phyloP scores from a whole-genome alignment of 306 rosid species.

The Begonia peltatifolia region DNA sequence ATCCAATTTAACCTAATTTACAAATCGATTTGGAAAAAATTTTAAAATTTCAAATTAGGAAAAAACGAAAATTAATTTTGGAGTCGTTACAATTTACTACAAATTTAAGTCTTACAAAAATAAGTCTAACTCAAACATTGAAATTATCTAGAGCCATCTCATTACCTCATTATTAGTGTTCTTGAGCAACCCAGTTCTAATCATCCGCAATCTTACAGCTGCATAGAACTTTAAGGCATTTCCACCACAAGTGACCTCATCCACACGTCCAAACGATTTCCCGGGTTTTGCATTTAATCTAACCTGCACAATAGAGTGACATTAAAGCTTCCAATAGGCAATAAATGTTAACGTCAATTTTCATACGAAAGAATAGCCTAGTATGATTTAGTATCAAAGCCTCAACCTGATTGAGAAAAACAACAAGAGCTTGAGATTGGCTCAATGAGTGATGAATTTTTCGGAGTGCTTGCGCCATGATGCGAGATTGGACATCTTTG shows the following conservation, averaged over 20 bases:
- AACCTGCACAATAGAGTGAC: constrained; percentile 21
- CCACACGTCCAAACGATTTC: constrained; percentile 25
- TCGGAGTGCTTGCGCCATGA: constrained; percentile 65
- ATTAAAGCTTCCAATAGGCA: too few relatives aligned
- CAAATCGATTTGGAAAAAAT: too few relatives aligned
- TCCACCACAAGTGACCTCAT: constrained; percentile 86
- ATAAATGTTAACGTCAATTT: too few relatives aligned
- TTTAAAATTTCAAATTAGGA: too few relatives aligned
- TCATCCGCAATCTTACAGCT: constrained; percentile 60
- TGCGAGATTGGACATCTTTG: constrained; percentile 31
- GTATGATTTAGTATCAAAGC: constrained; percentile 6
- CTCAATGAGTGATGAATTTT: constrained; percentile 59
- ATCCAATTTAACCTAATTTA: too few relatives aligned
- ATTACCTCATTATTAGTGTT: constrained; percentile 45
- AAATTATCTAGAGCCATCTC: too few relatives aligned
- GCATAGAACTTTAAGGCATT: constrained; percentile 79
- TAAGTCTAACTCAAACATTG: too few relatives aligned
- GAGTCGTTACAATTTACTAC: too few relatives aligned
- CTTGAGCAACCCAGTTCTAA: constrained; percentile 38
- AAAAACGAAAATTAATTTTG: too few relatives aligned
- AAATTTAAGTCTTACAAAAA: too few relatives aligned
- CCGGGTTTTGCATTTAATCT: constrained; percentile 36
- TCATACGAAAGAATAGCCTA: neutral
- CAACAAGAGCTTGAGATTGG: constrained; percentile 44
- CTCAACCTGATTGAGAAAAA: constrained; percentile 68